Base-by-base conservation (phyloP, 768 basidiomycete genomes). In the Calvatia gigantea region DNA sequence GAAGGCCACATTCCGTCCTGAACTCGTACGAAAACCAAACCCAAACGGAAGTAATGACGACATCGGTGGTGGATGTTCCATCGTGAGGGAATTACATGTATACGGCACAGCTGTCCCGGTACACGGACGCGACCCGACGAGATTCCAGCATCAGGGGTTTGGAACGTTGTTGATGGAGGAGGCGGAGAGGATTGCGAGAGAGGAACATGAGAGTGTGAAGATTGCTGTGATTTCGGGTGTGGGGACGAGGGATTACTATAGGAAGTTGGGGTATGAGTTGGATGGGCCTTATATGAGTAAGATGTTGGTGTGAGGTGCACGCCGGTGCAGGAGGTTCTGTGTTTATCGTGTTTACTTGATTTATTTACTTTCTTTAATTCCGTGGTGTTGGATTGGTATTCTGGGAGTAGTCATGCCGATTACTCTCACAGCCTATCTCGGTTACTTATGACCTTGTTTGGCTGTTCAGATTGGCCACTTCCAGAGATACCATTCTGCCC, bases 231-330 rank as follows among this genome's bases (percentile, higher is more conserved):
- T 99, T 61, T 95, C 94, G 35, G 94, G 93, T 59, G 94, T 99
- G 58, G 97, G 97, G 17, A 98, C 97, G 11, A 80, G 97, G 64
- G 94, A 96, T 69, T 99, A 99, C 70, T 99, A 98, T 70, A 83
- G 93, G 56, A 87, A 92, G 67, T 73, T 98, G 54, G 95, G 95
- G 6, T 98, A 98, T 70, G 86, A 89, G 70, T 75, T 98, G 54
- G 95, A 98, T 64, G 96, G 96, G 0, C 94, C 94, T 17, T 99
- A 98, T 70, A 99, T 99, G 96, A 92, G 89, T 77, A 97, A 97
- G 72, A 78, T 78, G 28, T 67, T 91, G 66, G 63, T 77, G 64
- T 83, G 68, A 67, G 19, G 15, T n/a, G n/a, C n/a, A n/a, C n/a
- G n/a, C n/a, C n/a, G n/a, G n/a, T n/a, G n/a, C n/a, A n/a, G n/a